Percentiles rank a stretch among this genome's conserved stretches.
These are phyloP conservation scores for Leptographium radiaticola DNA, from an alignment of 2,329 filamentous ascomycete species.

Conservation along the genomic window DNA sequence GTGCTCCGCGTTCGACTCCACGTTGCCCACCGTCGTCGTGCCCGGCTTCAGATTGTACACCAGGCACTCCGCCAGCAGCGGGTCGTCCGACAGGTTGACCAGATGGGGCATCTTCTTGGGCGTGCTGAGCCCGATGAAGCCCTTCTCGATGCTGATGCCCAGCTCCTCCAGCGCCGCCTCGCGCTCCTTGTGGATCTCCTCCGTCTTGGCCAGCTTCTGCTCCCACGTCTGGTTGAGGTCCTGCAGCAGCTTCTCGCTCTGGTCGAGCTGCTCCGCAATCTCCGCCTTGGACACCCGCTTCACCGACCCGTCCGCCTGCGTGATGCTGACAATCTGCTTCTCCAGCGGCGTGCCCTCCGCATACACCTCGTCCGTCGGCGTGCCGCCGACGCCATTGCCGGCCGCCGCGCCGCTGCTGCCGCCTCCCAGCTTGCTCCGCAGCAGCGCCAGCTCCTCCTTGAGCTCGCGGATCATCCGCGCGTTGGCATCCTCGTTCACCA, in stretches of 20 bases:
- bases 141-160: slow-evolving; percentile 97
- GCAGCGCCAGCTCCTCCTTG: slow-evolving; percentile 80
- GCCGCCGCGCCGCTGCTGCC: slow-evolving; percentile 33
- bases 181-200: slow-evolving; percentile 94
- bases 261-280: slow-evolving; percentile 89
- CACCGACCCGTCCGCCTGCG: slow-evolving; percentile 66
- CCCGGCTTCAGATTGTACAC: slow-evolving; percentile 98
- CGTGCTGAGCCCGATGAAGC: slow-evolving; percentile 86
- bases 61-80: slow-evolving; percentile 84
- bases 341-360: slow-evolving; percentile 85
- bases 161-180: slow-evolving; percentile 91
- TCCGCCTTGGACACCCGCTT: slow-evolving; percentile 98
- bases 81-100: slow-evolving; percentile 93
- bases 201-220: slow-evolving; percentile 86
- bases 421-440: slow-evolving; percentile 69
- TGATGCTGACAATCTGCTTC: slow-evolving; percentile 92
- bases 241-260: slow-evolving; percentile 90
- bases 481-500: slow-evolving; percentile 97
- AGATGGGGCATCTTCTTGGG: slow-evolving; percentile 99
- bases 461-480: slow-evolving; percentile 97
- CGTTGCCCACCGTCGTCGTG: slow-evolving; percentile 85
- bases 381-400: slow-evolving; percentile 28
- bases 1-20: slow-evolving; percentile 63
- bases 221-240: slow-evolving; percentile 99
- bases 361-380: slow-evolving; percentile 68